These are phyloP conservation scores for Porcisia hertigi DNA, from an alignment of 208 protist genomes.

Conservation along the genomic window DNA sequence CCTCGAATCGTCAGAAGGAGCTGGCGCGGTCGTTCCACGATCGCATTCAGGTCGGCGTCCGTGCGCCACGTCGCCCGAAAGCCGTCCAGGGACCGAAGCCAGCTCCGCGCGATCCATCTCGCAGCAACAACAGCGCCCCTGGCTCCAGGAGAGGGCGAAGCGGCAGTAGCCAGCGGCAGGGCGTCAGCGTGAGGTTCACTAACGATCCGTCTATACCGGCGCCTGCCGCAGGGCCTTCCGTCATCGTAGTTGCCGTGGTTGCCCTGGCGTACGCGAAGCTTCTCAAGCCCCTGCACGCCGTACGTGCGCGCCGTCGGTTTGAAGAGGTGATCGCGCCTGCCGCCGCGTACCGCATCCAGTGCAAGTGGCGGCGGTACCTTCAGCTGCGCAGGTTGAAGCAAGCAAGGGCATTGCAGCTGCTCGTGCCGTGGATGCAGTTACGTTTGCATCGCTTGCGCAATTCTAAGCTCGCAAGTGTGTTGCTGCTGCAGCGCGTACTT, in stretches of 20 bases:
- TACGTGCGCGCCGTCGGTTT: conserved; percentile 29
- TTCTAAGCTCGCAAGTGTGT: conserved; percentile 47
- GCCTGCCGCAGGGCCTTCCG: conserved; percentile 12
- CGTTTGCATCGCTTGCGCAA: conserved; percentile 38
- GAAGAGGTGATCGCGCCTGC: conserved; percentile 45
- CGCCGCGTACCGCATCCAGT: conserved; percentile 73
- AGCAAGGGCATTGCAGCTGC: conserved; percentile 32
- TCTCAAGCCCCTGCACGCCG: conserved; percentile 26
- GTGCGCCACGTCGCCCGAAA: conserved; percentile 17
- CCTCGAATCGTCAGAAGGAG: conserved; percentile 23
- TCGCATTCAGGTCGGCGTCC: conserved; percentile 42
- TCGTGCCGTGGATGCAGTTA: conserved; percentile 57
- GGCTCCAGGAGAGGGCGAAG: conserved; percentile 13
- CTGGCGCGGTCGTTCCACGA: conserved; percentile 38
- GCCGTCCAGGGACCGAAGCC: conserved; percentile 4
- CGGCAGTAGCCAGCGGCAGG: conserved; percentile 14
- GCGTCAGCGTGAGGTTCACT: conserved; percentile 9
- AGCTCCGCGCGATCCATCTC: background rate
- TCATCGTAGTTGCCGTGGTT: conserved; percentile 17
- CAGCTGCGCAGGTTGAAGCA: conserved; percentile 46
- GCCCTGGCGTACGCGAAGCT: conserved; percentile 37
- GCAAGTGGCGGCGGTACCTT: conserved; percentile 47
- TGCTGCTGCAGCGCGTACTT: conserved; percentile 75
- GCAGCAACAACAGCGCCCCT: conserved; percentile 1
- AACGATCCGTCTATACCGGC: conserved; percentile 1